A percentile compares a stretch with the other conserved stretches of the same genome.
Conservation (phyloP, 179 eudicot species). For the Beta corolliflora region DNA sequence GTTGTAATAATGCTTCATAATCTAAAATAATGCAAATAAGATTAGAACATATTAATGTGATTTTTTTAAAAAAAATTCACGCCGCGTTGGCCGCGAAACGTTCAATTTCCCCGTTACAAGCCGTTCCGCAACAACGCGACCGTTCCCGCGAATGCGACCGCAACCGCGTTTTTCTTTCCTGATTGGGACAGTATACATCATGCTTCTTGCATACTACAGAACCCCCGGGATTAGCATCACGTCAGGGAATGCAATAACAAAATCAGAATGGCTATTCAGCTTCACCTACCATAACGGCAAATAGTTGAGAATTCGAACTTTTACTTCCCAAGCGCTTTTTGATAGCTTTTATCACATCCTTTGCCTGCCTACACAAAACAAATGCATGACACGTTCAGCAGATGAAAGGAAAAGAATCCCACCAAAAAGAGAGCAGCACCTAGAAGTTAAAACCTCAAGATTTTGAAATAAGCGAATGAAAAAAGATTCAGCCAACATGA, state of each 20-base stretch:
- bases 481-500: neutral
- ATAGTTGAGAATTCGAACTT: slow-evolving; percentile 67
- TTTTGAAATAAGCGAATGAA: neutral
- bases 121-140: too few species aligned
- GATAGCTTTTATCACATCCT: slow-evolving; percentile 76
- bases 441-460: neutral
- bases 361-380: slow-evolving; percentile 67
- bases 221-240: neutral
- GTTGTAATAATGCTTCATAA: too few species aligned
- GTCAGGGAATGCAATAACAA: neutral
- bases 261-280: slow-evolving; percentile 4
- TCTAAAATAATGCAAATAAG: too few species aligned
- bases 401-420: slow-evolving; percentile 14
- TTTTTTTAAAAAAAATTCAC: too few species aligned
- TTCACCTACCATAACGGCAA: slow-evolving; percentile 73
- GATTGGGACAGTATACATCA: neutral
- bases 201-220: neutral
- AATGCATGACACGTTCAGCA: slow-evolving; percentile 16
- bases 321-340: slow-evolving; percentile 84
- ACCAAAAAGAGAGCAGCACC: neutral
- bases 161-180: too few species aligned
- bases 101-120: too few species aligned
- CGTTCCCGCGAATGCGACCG: too few species aligned
- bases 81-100: too few species aligned
- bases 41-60: too few species aligned